These are phyloP conservation scores for Lasiodiplodia theobromae DNA, from an alignment of 2,329 filamentous ascomycete genomes.

Conservation along the genomic window DNA sequence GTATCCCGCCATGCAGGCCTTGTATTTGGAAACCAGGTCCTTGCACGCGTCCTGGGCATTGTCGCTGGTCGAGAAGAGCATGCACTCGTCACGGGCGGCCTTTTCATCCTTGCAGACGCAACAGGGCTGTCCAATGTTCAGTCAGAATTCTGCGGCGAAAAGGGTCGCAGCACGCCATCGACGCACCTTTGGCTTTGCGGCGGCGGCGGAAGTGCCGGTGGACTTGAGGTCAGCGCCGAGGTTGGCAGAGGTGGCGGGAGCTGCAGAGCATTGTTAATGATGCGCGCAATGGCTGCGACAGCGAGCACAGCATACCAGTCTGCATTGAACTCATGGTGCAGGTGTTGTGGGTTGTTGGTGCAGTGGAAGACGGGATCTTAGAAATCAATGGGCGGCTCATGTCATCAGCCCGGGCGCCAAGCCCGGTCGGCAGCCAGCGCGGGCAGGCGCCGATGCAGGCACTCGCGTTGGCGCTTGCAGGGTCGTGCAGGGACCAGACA, in stretches of 20 bases:
- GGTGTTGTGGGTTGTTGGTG: neutral
- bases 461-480: slow-evolving; percentile 15
- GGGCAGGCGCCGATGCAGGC: slow-evolving; percentile 19
- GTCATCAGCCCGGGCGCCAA: slow-evolving; percentile 23
- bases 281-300: neutral
- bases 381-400: slow-evolving; percentile 28
- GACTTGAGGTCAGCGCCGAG: slow-evolving; percentile 55
- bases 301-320: slow-evolving; percentile 32
- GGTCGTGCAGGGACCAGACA: slow-evolving; percentile 12
- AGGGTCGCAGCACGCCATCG: slow-evolving; percentile 13
- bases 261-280: slow-evolving; percentile 6
- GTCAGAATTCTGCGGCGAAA: slow-evolving; percentile 21
- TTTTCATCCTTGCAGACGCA: slow-evolving; percentile 98
- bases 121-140: slow-evolving; percentile 73
- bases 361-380: slow-evolving; percentile 5
- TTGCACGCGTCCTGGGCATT: slow-evolving; percentile 86
- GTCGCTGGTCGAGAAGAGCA: slow-evolving; percentile 90
- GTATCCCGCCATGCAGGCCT: slow-evolving; percentile 89
- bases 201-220: slow-evolving; percentile 46
- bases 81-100: slow-evolving; percentile 91
- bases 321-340: slow-evolving; percentile 44
- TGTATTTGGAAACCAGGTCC: slow-evolving; percentile 83
- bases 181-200: slow-evolving; percentile 54
- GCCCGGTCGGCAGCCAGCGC: slow-evolving; percentile 3
- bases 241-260: slow-evolving; percentile 45